Percentiles rank a stretch among this genome's conserved stretches.
Conservation (phyloP, 495 filamentous ascomycete genomes). For the Penicillium pancosmium region DNA sequence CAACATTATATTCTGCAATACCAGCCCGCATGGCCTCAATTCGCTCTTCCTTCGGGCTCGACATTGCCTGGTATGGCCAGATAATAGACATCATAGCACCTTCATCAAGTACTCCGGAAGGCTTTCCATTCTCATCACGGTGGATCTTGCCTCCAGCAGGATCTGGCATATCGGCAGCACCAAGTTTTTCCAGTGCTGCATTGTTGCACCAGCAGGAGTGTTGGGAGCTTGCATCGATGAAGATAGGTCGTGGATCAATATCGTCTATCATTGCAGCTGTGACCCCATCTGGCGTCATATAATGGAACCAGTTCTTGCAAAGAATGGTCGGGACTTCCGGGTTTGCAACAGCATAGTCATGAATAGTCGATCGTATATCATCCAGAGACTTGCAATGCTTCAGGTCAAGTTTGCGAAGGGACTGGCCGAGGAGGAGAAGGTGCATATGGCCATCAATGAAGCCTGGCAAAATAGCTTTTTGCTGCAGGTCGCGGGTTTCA, state of each 20-base stretch:
- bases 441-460: constrained; percentile 65
- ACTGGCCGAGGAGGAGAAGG: constrained; percentile 51
- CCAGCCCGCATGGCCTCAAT: constrained; percentile 40
- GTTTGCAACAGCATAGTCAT: constrained; percentile 44
- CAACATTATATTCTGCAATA: constrained; percentile 7
- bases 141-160: constrained; percentile 59
- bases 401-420: constrained; percentile 57
- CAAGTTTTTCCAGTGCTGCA: constrained; percentile 54
- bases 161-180: constrained; percentile 47
- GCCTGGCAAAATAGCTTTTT: not conserved
- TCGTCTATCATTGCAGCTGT: constrained; percentile 56
- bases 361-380: constrained; percentile 55
- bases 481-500: not conserved
- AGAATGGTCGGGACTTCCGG: constrained; percentile 54
- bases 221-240: constrained; percentile 64
- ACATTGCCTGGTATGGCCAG: constrained; percentile 60
- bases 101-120: constrained; percentile 58
- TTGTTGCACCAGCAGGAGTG: constrained; percentile 66
- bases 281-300: constrained; percentile 53
- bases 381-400: constrained; percentile 50
- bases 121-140: constrained; percentile 48
- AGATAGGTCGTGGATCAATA: constrained; percentile 54
- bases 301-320: constrained; percentile 63
- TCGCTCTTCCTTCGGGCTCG: constrained; percentile 53
- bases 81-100: constrained; percentile 59